Evolutionary conservation across 1,284 basidiomycete species (phyloP), one percentile per base, ranked within the genome.

Genomic region (Ganoderma lucidum): DNA sequence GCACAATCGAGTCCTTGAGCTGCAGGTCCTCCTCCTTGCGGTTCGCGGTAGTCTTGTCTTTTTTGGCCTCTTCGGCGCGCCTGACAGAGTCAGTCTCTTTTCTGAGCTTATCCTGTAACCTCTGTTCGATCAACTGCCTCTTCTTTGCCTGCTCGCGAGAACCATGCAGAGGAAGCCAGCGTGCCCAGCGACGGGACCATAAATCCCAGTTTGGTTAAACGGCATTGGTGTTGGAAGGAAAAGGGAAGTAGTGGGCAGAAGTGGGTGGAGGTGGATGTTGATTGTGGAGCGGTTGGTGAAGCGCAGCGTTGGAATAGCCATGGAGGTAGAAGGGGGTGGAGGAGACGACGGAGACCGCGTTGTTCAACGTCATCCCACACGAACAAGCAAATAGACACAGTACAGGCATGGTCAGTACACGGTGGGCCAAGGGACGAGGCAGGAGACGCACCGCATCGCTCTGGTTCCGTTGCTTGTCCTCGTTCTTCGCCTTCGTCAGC

Each of bases 21-120:
- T 92, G 90, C 61, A 93, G 78, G 9, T 94, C 93, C 78, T 94
- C 92, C 80, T 94, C 93, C 79, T 89, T 93, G 71, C 92, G 83
- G 79, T 88, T 93, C 60, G 93, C 91, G 48, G 76, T 74, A 55
- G 87, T 88, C 81, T 93, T 92, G 81, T 93, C 91, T 79, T 91
- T 92, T 83, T 93, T 93, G 69, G 90, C 90, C 81, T 94, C 93
- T 84, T 93, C 93, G 74, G 90, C 89, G 79, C 89, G 85, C 79
- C 93, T 88, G 82, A 93, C 91, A 83, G 89, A 84, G 80, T 93
- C 92, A 86, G 90, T 92, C 80, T 94, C 92, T 85, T 89, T 92
- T 79, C 87, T 85, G 73, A 94, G 85, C 82, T 93, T 94, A 83
- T 85, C 85, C 83, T 93, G 92, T 83, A 94, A 84, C 83, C 91